These are phyloP conservation scores for Aristolochia fimbriata DNA, from an alignment of 164 flowering plant species.

Conservation along the genomic window DNA sequence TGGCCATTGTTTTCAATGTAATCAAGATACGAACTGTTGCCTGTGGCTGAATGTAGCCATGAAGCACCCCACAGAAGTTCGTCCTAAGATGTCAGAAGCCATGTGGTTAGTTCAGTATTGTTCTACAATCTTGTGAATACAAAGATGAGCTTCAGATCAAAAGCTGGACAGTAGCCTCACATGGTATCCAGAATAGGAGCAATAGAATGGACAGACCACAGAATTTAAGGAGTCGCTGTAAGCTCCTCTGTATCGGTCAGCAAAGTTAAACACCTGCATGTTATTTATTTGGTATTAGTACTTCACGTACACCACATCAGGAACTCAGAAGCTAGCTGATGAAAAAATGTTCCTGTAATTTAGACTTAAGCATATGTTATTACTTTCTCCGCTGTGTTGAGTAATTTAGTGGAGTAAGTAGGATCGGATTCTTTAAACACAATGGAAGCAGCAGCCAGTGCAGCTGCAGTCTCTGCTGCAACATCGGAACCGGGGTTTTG, in stretches of 20 bases:
- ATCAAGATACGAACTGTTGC: constrained; percentile 35
- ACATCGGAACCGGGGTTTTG: constrained; percentile 92
- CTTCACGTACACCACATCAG: too few relatives aligned
- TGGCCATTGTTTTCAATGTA: constrained; percentile 86
- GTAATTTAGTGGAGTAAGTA: constrained; percentile 54
- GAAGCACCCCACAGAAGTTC: constrained; percentile 99
- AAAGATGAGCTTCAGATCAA: neutral
- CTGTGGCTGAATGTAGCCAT: constrained; percentile 76
- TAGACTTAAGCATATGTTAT: neutral
- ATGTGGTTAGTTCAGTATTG: too few relatives aligned
- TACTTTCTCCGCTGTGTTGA: constrained; percentile 56
- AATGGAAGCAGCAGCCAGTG: constrained; percentile 83
- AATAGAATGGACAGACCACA: constrained; percentile 89
- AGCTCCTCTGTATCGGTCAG: constrained; percentile 71
- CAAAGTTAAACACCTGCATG: constrained; percentile 74
- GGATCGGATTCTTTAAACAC: constrained; percentile 69
- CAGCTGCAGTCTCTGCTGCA: constrained; percentile 96
- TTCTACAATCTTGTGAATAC: neutral
- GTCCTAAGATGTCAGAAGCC: constrained; percentile 37
- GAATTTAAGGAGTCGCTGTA: constrained; percentile 74
- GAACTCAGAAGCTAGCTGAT: too few relatives aligned
- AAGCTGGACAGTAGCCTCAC: constrained; percentile 25
- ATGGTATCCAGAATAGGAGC: constrained; percentile 90
- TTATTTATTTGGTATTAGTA: too few relatives aligned
- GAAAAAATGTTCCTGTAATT: neutral